Base-by-base conservation (phyloP, 2,329 filamentous ascomycete genomes). In the Verticillium klebahnii region DNA sequence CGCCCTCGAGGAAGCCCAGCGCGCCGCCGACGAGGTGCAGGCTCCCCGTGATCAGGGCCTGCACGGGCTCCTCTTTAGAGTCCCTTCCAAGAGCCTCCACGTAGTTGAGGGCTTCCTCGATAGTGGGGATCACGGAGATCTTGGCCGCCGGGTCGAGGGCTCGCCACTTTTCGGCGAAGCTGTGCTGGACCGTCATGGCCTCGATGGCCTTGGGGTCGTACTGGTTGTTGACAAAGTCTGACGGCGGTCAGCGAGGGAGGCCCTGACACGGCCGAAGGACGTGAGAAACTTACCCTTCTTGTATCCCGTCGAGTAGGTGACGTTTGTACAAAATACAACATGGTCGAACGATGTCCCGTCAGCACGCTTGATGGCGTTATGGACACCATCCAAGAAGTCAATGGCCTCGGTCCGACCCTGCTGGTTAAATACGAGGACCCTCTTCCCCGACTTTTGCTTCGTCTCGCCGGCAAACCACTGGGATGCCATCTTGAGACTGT, bases 371-470 rank as follows among this genome's bases (percentile, higher is more conserved):
- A 73, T 71, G 4, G 76, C 72, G 2, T 70, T 69, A 63, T 79
- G 68, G 25, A 87, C 74, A 2, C 77, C 76, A 23, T 77, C 75
- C 14, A 88, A 77, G 58, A 88, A 85, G 60, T 81, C 75, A 31
- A 85, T 73, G 39, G 82, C 78, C 70, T 84, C 82, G 32, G 76
- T 72, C 60, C 83, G 82, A 55, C 83, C 85, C 71, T 88, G 86
- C 75, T 98, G 95, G 74, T 97, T 98, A 82, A 98, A 99, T 60
- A 98, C 89, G 57, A 99, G 79, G 50, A 82, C 74, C 56, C 80
- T 79, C 1, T 75, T 76, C 0, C 77, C 80, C 3, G 68, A 50
- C 73, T 68, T 70, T 57, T 63, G 63, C 34, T 72, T 70, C n/a
- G 71, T 78, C 68, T 84, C 80, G 11, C 74, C 73, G 2, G 86